phyloP scores from a whole-genome alignment of 257 asterid species.

The Nicotiana otophora region DNA sequence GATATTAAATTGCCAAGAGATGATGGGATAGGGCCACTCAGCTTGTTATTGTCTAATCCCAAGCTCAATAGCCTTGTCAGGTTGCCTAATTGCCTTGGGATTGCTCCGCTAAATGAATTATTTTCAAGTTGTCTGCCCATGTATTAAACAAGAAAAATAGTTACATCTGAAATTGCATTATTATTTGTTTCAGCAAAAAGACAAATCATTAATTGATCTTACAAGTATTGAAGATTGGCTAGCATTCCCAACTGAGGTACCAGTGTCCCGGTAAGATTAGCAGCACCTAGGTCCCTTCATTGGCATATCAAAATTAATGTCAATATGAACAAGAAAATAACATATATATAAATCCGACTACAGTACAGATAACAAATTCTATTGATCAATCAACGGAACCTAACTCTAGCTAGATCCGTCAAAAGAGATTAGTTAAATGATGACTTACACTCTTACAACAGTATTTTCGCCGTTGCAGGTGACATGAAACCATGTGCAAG shows the following conservation, averaged over 20 bases:
- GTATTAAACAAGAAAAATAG: not conserved
- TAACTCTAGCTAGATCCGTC: no score
- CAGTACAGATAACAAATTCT: not conserved
- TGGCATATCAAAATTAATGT: not conserved
- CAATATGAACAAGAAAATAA: not conserved
- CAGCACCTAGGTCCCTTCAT: conserved; percentile 36
- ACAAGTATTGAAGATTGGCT: conserved; percentile 40
- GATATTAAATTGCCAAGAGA: conserved; percentile 32
- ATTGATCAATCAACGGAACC: not conserved
- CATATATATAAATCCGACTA: not conserved
- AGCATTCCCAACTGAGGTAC: conserved; percentile 28
- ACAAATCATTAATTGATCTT: conserved; percentile 7
- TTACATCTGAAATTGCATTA: not conserved
- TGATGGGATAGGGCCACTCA: conserved; percentile 36
- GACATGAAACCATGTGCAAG: conserved; percentile 51
- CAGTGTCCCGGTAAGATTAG: conserved; percentile 31
- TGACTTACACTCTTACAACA: conserved; percentile 36
- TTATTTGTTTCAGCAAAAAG: not conserved
- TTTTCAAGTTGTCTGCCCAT: conserved; percentile 13
- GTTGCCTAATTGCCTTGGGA: conserved; percentile 38
- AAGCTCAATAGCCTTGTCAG: conserved; percentile 23
- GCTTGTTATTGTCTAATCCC: conserved; percentile 19
- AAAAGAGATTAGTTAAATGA: not conserved
- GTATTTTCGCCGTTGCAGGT: conserved; percentile 29
- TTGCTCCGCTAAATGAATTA: conserved; percentile 29